Conservation (phyloP, 192 early-diverging fungal genomes). For the Thoreauomyces humboldtii region DNA sequence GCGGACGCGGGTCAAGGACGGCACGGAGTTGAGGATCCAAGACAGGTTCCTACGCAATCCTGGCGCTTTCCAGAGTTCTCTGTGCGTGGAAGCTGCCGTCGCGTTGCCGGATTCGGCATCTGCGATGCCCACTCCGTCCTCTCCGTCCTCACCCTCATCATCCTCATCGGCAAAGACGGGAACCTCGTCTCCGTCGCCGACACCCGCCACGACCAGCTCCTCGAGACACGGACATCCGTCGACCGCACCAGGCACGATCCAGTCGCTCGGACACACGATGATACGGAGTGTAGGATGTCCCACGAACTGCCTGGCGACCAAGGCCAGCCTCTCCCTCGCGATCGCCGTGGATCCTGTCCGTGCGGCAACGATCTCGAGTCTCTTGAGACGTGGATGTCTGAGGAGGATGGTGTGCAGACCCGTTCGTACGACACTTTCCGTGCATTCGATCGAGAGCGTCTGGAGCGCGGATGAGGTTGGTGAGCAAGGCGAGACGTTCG, state of each 20-base stretch:
- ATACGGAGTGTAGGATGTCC: constrained; percentile 2
- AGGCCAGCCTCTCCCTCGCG: not conserved
- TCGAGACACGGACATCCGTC: constrained; percentile 2
- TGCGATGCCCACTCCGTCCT: not conserved
- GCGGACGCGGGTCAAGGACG: not conserved
- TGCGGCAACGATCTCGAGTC: not conserved
- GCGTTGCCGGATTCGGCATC: not conserved
- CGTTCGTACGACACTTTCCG: not conserved
- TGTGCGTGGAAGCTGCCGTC: not conserved
- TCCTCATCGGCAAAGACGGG: not conserved
- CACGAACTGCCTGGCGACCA: constrained; percentile 6
- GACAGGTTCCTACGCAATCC: constrained; percentile 3
- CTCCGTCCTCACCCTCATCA: not conserved
- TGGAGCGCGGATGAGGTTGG: not conserved
- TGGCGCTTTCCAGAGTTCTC: not conserved
- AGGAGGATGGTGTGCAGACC: not conserved
- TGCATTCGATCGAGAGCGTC: not conserved
- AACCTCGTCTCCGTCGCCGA: not conserved
- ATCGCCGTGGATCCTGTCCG: not conserved
- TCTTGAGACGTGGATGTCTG: not conserved
- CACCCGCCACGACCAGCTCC: not conserved
- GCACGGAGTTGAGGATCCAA: not conserved
- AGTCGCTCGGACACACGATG: not conserved
- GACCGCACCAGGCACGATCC: constrained; percentile 12
- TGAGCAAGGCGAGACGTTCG: not conserved